Evolutionary conservation across 2,329 filamentous ascomycete genomes (phyloP).

Genomic region (Dryadomyces sulphureus): DNA sequence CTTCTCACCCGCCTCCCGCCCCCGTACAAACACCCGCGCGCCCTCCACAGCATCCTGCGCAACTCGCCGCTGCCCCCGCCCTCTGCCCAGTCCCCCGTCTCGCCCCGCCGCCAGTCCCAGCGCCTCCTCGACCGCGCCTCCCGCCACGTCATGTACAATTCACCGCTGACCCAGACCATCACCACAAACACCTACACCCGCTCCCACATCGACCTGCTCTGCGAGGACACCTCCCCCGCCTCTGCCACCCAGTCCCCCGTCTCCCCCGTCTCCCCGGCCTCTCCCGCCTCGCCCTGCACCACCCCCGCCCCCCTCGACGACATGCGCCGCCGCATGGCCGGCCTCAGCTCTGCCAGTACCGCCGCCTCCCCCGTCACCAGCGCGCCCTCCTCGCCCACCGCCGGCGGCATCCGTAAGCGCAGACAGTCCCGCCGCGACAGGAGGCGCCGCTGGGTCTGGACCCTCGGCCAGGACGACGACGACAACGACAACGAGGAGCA

Average conservation of each 20-base stretch:
- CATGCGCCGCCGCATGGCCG: constrained; percentile 42
- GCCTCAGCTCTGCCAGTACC: constrained; percentile 24
- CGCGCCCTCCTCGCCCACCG: constrained; percentile 17
- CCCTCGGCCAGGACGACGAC: constrained; percentile 40
- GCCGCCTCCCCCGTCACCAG: constrained; percentile 17
- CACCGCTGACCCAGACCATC: constrained; percentile 48
- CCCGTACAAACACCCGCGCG: constrained; percentile 44
- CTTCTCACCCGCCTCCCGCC: constrained; percentile 16
- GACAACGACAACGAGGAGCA: constrained; percentile 25
- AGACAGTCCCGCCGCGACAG: constrained; percentile 42
- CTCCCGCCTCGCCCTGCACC: constrained; percentile 13
- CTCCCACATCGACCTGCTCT: constrained; percentile 48
- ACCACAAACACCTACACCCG: constrained; percentile 45
- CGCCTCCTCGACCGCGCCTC: constrained; percentile 39
- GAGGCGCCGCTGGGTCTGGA: constrained; percentile 52
- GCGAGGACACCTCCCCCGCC: constrained; percentile 38
- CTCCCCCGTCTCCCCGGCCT: not conserved
- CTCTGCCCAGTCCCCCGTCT: constrained; percentile 33
- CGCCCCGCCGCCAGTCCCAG: constrained; percentile 37
- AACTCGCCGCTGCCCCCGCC: constrained; percentile 48
- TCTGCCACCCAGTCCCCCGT: constrained; percentile 20
- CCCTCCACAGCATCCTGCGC: constrained; percentile 48
- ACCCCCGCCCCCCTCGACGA: constrained; percentile 51
- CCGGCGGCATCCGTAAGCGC: constrained; percentile 34
- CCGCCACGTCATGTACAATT: constrained; percentile 46